Conservation (phyloP, 2,329 filamentous ascomycete species). For the Pseudocercospora crystallina region DNA sequence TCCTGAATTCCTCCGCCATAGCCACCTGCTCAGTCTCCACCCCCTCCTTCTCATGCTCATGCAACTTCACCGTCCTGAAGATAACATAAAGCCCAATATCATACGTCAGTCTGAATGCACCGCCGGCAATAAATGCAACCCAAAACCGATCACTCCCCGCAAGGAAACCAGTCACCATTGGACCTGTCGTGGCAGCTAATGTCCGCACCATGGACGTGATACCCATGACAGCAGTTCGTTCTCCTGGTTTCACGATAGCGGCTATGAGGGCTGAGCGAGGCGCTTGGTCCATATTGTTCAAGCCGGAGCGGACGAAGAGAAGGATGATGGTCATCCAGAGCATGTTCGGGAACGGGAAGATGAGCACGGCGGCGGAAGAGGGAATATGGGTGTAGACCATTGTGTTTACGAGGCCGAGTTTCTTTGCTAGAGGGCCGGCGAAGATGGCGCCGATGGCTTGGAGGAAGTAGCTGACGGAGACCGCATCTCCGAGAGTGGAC, state of each 20-base stretch:
- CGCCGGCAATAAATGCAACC: constrained; percentile 62
- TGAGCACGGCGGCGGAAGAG: constrained; percentile 59
- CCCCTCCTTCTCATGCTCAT: constrained; percentile 18
- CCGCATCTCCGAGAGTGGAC: constrained; percentile 54
- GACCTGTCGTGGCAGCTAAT: constrained; percentile 56
- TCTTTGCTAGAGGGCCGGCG: constrained; percentile 65
- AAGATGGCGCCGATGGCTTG: constrained; percentile 45
- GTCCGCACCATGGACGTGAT: constrained; percentile 64
- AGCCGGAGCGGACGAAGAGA: constrained; percentile 58
- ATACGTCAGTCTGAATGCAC: constrained; percentile 55
- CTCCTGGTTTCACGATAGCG: constrained; percentile 63
- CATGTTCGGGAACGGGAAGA: constrained; percentile 58
- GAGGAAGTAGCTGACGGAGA: constrained; percentile 49
- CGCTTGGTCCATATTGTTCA: constrained; percentile 70
- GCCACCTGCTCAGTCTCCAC: neutral
- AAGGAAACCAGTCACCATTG: constrained; percentile 56
- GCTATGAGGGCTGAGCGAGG: constrained; percentile 66
- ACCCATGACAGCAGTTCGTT: constrained; percentile 69
- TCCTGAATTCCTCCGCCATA: neutral
- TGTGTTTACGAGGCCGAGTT: constrained; percentile 61
- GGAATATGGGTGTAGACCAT: constrained; percentile 62
- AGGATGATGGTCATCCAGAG: constrained; percentile 56
- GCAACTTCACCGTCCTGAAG: constrained; percentile 59
- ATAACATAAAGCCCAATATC: constrained; percentile 60
- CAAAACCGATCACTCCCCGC: constrained; percentile 57